A percentile compares a stretch with the other conserved stretches of the same genome.
Conservation (phyloP, 2,329 filamentous ascomycete genomes). For the Boeremia exigua region DNA sequence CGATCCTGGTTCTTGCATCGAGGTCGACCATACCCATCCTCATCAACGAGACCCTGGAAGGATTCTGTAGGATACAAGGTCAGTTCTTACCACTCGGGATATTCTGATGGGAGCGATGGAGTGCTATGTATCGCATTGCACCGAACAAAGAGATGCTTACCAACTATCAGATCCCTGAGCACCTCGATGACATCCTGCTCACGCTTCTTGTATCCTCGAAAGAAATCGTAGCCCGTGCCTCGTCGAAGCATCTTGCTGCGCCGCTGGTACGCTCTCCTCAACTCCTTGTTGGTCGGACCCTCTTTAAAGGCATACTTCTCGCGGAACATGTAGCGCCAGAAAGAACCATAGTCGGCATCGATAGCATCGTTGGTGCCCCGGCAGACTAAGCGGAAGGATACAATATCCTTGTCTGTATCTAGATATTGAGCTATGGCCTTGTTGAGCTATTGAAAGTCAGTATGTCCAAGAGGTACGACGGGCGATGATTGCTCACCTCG, state of each 20-base stretch:
- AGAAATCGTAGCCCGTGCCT: constrained; percentile 26
- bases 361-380: constrained; percentile 48
- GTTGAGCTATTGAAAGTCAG: constrained; percentile 43
- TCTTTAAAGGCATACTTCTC: constrained; percentile 48
- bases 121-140: not conserved
- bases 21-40: constrained; percentile 29
- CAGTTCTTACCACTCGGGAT: not conserved
- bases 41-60: constrained; percentile 29
- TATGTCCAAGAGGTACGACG: not conserved
- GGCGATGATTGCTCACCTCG: constrained; percentile 26
- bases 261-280: constrained; percentile 48
- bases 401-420: constrained; percentile 52
- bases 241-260: constrained; percentile 31
- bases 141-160: constrained; percentile 30
- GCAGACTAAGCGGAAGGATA: constrained; percentile 51
- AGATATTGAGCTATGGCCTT: constrained; percentile 49
- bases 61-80: constrained; percentile 32
- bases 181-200: constrained; percentile 48
- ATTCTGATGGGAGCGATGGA: not conserved
- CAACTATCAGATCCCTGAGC: constrained; percentile 52
- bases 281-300: constrained; percentile 31
- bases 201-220: constrained; percentile 20
- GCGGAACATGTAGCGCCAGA: constrained; percentile 57
- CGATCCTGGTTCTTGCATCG: constrained; percentile 44
- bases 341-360: constrained; percentile 48